These are phyloP conservation scores for Ophidiomyces ophidiicola DNA, from an alignment of 2,329 filamentous ascomycete genomes.

Conservation along the genomic window DNA sequence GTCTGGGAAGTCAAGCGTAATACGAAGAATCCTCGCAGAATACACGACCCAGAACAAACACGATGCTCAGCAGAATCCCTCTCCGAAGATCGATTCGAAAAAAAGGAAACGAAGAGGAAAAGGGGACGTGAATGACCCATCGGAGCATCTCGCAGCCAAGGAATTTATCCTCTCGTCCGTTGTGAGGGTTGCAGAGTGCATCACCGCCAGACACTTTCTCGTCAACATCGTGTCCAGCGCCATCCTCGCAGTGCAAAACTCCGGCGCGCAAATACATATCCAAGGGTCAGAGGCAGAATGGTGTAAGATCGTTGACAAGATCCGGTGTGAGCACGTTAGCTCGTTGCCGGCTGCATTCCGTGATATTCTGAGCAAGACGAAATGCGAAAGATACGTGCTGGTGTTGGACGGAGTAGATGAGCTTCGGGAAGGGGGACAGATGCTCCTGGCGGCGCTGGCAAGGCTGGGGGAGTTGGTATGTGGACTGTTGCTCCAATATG, in stretches of 20 bases:
- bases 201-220: constrained; percentile 35
- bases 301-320: constrained; percentile 39
- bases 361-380: constrained; percentile 25
- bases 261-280: background rate
- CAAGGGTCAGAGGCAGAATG: constrained; percentile 19
- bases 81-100: background rate
- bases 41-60: constrained; percentile 31
- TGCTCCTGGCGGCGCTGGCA: constrained; percentile 67
- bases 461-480: constrained; percentile 68
- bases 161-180: constrained; percentile 26
- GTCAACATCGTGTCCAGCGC: constrained; percentile 35
- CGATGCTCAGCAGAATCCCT: background rate
- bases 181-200: constrained; percentile 35
- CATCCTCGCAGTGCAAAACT: constrained; percentile 24
- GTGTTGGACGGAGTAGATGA: constrained; percentile 81
- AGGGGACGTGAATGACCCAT: background rate
- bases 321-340: constrained; percentile 68
- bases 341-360: constrained; percentile 60
- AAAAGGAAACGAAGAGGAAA: constrained; percentile 4
- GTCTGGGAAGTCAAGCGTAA: constrained; percentile 70
- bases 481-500: constrained; percentile 12
- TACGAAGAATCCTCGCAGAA: constrained; percentile 50
- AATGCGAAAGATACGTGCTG: constrained; percentile 53
- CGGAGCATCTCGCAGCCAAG: background rate
- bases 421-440: constrained; percentile 67